Base-by-base conservation (phyloP, 2,329 filamentous ascomycete species). In the Venturia carpophila region DNA sequence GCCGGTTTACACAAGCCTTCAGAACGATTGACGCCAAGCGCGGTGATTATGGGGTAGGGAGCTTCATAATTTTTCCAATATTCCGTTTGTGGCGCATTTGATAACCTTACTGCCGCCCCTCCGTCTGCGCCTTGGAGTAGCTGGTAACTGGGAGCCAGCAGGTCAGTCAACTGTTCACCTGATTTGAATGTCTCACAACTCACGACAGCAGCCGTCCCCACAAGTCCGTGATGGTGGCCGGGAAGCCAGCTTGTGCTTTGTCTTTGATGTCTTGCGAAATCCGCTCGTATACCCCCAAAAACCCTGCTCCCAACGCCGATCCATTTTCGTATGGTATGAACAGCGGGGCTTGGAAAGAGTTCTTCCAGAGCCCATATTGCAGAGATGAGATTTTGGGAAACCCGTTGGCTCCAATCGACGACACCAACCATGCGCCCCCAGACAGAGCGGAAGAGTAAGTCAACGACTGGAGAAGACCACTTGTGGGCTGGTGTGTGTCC, bases 1-100 rank as follows among this genome's bases (percentile, higher is more conserved):
- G 65, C 68, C 6, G 74, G 75, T 1, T 62, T 34, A 68, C 79
- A 81, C 5, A 64, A 27, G 24, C 65, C 75, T 61, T 89, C 82
- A 15, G 83, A 84, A 0, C 87, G 86, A 21, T 81, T 78, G 30
- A 75, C 72, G n/a, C 75, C 75, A 10, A 77, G 68, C 4, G 76
- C 71, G 1, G 78, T 79, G 49, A 81, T 77, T 65, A 81, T 77
- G 3, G 79, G 79, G 64, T 75, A 79, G 0, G 79, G 79, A 1
- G 74, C 77, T 19, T 73, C 71, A 68, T 74, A 69, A 13, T 68
- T 70, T 0, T 73, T 77, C 70, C 80, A 81, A 64, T 76, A 80
- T 24, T 74, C 74, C 5, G 72, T 64, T 2, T 64, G 65, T 7
- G 74, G 70, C 1, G 77, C 66, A 13, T 70, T 70, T 4, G 75